Evolutionary conservation across 176 grass and related monocot species (phyloP).

Genomic region (Phoenix roebelenii): DNA sequence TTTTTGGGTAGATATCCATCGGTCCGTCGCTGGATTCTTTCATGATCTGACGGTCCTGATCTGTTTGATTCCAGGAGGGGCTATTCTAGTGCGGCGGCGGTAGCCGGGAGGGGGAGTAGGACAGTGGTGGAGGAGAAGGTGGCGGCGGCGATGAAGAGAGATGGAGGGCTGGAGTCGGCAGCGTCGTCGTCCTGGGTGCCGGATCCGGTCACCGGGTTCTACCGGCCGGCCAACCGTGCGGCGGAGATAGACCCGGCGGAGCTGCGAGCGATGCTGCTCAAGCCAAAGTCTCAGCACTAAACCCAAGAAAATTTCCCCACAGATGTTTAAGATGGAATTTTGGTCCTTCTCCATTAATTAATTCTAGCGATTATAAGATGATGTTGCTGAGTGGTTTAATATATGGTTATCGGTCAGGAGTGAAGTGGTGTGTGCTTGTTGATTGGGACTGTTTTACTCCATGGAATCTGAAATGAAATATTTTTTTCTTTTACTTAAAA

Average conservation of each 20-base stretch:
- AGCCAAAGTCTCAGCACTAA: slow-evolving; percentile 4
- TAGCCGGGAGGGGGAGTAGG: slow-evolving; percentile 13
- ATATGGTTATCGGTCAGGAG: no score
- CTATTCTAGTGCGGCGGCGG: not conserved
- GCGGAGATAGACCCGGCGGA: slow-evolving; percentile 35
- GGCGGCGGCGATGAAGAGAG: not conserved
- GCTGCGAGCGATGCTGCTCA: slow-evolving; percentile 28
- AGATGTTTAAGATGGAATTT: no score
- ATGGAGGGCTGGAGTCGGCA: slow-evolving; percentile 30
- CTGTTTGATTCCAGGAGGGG: slow-evolving; percentile 25
- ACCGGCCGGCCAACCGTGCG: slow-evolving; percentile 33
- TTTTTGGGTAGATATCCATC: no score
- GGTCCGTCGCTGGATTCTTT: no score
- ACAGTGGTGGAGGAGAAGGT: slow-evolving; percentile 18
- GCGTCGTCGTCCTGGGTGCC: slow-evolving; percentile 37
- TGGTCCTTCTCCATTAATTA: no score
- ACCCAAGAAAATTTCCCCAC: not conserved
- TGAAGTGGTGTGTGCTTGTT: no score
- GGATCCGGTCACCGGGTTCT: slow-evolving; percentile 37
- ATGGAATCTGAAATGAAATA: no score
- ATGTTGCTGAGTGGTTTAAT: no score
- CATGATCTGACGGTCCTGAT: no score
- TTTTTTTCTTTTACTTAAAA: no score
- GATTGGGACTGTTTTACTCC: no score
- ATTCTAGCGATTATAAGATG: no score